Conservation (phyloP, 169 alveolate species). For the Plasmodium gonderi region DNA sequence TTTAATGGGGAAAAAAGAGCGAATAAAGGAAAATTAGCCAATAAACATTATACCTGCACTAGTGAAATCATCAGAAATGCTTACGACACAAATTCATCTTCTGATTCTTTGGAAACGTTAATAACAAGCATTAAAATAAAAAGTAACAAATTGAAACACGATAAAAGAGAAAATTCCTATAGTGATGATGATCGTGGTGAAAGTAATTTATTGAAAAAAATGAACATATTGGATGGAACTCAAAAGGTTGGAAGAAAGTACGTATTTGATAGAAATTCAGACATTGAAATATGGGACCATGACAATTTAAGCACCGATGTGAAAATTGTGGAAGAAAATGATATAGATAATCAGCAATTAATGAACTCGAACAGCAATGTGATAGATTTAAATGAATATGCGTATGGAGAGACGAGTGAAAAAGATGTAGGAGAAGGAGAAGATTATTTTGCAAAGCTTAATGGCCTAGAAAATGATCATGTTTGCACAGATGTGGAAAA, state of each 20-base stretch:
- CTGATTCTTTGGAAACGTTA: neutral
- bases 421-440: no score
- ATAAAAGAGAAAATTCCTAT: neutral
- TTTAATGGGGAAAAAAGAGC: slow-evolving; percentile 11
- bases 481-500: no score
- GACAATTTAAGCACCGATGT: neutral
- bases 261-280: neutral
- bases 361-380: slow-evolving; percentile 10
- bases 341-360: neutral
- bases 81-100: neutral
- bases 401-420: neutral
- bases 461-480: neutral
- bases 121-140: neutral
- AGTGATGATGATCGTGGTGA: neutral
- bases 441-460: neutral
- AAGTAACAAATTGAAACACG: neutral
- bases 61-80: neutral
- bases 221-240: neutral
- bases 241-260: neutral
- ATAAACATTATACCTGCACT: neutral
- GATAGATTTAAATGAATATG: slow-evolving; percentile 1
- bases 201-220: neutral
- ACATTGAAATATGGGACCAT: slow-evolving; percentile 24
- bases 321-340: neutral
- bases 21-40: neutral